phyloP scores from a whole-genome alignment of 2,329 filamentous ascomycete species.

The Trichoderma pleuroti region DNA sequence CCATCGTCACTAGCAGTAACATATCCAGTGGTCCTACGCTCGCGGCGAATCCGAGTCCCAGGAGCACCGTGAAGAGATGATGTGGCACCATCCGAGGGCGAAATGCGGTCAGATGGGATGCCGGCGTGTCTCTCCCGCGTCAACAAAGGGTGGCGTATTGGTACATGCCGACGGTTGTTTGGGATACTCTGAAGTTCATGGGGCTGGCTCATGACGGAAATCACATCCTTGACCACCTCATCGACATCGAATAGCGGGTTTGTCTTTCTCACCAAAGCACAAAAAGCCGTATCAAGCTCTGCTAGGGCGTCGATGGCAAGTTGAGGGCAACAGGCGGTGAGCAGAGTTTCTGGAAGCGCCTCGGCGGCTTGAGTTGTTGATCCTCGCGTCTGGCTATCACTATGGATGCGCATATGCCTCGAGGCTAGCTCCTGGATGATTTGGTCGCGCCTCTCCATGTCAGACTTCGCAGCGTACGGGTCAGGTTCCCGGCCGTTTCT shows the following conservation, averaged over 20 bases:
- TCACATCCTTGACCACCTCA: constrained; percentile 44
- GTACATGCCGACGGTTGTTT: neutral
- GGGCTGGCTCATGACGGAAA: constrained; percentile 32
- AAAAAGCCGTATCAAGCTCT: constrained; percentile 49
- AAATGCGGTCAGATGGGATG: neutral
- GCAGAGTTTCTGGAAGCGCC: constrained; percentile 29
- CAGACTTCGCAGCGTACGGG: constrained; percentile 33
- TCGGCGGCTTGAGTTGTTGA: constrained; percentile 29
- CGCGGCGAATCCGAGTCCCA: constrained; percentile 25
- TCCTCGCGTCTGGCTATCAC: constrained; percentile 33
- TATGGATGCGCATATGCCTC: constrained; percentile 48
- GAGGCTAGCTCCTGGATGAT: constrained; percentile 44
- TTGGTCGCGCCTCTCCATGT: constrained; percentile 25
- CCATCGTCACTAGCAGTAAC: constrained; percentile 42
- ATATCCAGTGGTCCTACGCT: constrained; percentile 24
- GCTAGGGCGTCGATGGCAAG: constrained; percentile 45
- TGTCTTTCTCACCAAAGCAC: constrained; percentile 43
- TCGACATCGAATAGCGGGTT: constrained; percentile 42
- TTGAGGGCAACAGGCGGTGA: constrained; percentile 44
- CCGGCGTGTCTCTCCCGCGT: neutral
- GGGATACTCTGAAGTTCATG: constrained; percentile 8
- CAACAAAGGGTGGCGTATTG: constrained; percentile 6
- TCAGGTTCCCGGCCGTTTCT: constrained; percentile 23
- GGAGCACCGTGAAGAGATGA: constrained; percentile 12
- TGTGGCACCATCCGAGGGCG: neutral